Base-by-base conservation (phyloP, 2,329 filamentous ascomycete species). In the Penicillium sp. region DNA sequence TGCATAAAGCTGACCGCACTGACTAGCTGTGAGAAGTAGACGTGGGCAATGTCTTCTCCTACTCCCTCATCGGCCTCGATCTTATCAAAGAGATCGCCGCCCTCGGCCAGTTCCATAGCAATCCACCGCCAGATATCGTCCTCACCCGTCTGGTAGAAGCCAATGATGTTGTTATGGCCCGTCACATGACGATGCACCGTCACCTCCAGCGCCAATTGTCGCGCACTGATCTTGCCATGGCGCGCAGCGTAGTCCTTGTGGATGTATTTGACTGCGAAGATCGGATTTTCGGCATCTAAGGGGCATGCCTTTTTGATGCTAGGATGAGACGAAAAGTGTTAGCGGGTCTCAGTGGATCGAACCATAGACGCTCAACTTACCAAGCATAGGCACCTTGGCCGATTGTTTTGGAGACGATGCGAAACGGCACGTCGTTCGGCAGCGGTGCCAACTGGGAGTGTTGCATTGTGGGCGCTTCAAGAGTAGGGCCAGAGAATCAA, bases 191-290 rank as follows among this genome's bases (percentile, higher is more conserved):
- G 84, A 71, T 98, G 93, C 13, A 98, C 77, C 3, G 86, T 86
- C 27, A 94, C 86, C 70, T 98, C 93, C 78, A 94, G 87, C 56
- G 83, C 80, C 50, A 98, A 81, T 69, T 98, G 93, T 62, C 94
- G 91, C 21, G 84, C 78, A 19, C 86, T 88, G 54, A 98, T 83
- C 46, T 87, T 86, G 62, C 93, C 93, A 76, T 91, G 82, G 56
- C 85, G 86, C 56, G 87, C 79, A 42, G 93, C 94, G 67, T 96
- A 94, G 51, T 86, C 85, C 71, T 98, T 98, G 73, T 98, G 91
- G 63, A 98, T 96, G 69, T 98, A 87, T 67, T 98, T 98, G 68
- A 98, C 88, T 10, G 94, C 93, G 64, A 98, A 97, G 43, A 98
- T 74, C 19, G 91, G 91, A 17, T 72, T 77, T 17, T 79, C 70